Conservation (phyloP, 139 green algal species). For the Marvania coccoides region DNA sequence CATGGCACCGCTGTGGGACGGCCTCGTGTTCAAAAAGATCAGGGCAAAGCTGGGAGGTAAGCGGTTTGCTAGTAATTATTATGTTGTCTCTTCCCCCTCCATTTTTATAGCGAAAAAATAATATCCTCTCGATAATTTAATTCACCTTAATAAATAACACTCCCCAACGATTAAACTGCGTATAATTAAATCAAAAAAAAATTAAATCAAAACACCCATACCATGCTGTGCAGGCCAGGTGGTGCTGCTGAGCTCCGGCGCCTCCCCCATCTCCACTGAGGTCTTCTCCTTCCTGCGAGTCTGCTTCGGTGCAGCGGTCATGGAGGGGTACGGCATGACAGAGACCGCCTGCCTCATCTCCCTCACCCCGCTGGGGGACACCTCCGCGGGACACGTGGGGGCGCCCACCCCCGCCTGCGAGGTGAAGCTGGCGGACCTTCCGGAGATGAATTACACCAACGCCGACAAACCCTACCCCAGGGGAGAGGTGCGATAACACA, state of each 20-base stretch:
- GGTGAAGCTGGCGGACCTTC: constrained; percentile 90
- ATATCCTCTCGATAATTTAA: no score
- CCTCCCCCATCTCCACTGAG: constrained; percentile 84
- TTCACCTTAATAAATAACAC: no score
- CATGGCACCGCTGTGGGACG: constrained; percentile 77
- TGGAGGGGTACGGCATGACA: constrained; percentile 75
- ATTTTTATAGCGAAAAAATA: no score
- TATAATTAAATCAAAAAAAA: no score
- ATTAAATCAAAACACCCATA: no score
- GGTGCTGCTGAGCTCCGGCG: constrained; percentile 58
- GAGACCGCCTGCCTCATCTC: constrained; percentile 86
- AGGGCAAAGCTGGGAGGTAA: constrained; percentile 60
- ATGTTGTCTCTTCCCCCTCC: no score
- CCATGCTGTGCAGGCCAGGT: constrained; percentile 26
- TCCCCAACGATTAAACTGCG: no score
- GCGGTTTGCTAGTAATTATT: no score
- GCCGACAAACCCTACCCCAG: constrained; percentile 67
- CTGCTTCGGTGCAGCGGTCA: constrained; percentile 67
- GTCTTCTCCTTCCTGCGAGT: constrained; percentile 91
- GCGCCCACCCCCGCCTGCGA: constrained; percentile 70
- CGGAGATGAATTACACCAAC: constrained; percentile 92
- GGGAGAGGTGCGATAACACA: constrained; percentile 57
- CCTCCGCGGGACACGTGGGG: constrained; percentile 70
- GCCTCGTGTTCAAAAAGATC: constrained; percentile 94
- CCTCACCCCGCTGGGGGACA: constrained; percentile 53